A percentile compares a stretch with the other conserved stretches of the same genome.
phyloP scores from a whole-genome alignment of 768 basidiomycete species.

The Leccinum aurantiacum region DNA sequence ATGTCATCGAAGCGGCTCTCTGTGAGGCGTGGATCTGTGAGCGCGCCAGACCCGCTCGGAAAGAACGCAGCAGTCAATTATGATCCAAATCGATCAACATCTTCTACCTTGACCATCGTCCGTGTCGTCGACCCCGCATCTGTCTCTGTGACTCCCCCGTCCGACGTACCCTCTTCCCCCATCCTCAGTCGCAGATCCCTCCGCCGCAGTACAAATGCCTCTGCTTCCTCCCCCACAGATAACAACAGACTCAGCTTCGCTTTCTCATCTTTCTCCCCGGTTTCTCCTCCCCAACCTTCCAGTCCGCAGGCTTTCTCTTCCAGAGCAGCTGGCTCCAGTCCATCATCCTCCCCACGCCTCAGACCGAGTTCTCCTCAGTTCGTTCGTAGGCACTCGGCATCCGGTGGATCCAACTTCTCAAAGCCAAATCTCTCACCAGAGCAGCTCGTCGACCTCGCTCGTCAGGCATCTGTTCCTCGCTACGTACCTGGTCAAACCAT shows the following conservation, averaged over 20 bases:
- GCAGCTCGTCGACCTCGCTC: conserved; percentile 73
- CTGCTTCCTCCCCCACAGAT: conserved; percentile 29
- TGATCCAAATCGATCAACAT: conserved; percentile 53
- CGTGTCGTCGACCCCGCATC: conserved; percentile 48
- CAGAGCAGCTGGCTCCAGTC: conserved; percentile 30
- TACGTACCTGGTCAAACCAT: conserved; percentile 14
- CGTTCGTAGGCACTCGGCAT: conserved; percentile 30
- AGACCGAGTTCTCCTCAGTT: conserved; percentile 49
- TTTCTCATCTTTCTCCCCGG: conserved; percentile 56
- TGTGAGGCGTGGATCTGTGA: conserved; percentile 63
- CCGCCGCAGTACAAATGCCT: conserved; percentile 33
- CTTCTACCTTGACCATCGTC: conserved; percentile 72
- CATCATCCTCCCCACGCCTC: conserved; percentile 44
- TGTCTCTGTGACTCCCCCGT: conserved; percentile 22
- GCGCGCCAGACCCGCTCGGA: conserved; percentile 69
- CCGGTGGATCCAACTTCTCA: conserved; percentile 35
- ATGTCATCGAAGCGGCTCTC: conserved; percentile 38
- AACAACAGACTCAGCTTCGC: conserved; percentile 57
- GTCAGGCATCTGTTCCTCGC: conserved; percentile 51
- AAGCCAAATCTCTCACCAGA: conserved; percentile 65
- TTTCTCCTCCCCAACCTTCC: conserved; percentile 23
- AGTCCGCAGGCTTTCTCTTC: conserved; percentile 35
- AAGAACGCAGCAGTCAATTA: conserved; percentile 51
- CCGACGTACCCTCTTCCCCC: conserved; percentile 26
- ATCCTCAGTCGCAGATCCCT: conserved; percentile 32